Evolutionary conservation across 106 monocot genomes (phyloP), one percentile per base, ranked within the genome.

Genomic region (Dioscorea dumetorum): DNA sequence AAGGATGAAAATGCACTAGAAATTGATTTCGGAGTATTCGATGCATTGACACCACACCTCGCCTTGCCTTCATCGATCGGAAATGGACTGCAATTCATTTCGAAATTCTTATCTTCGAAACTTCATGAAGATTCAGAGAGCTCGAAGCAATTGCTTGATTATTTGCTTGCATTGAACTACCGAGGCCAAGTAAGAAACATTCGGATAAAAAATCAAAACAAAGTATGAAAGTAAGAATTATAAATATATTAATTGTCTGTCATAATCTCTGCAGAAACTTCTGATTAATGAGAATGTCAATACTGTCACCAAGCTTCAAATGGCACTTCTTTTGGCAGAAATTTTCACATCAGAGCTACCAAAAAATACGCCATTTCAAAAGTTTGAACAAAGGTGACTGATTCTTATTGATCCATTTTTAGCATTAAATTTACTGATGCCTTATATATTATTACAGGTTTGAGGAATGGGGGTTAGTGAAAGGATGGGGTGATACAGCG

Each of bases 401-500:
- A 24, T 22, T 8, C 23, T 24, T 33, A 50, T 41, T 6, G 5
- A 41, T 10, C 41, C 41, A 41, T 41, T 41, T 10, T 41, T 41
- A 3, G 6, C 41, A 41, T 10, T n/a, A 41, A 41, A 41, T 41
- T 41, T 41, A 10, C 41, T 20, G 21, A 49, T 57, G 35, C 23
- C 28, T 19, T 1, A 2, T 54, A 0, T 51, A 32, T 17, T 50
- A 28, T 22, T 66, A 34, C 78, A 95, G 95, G 63, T 95, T 95
- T 73, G 73, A 89, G 54, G 91, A 91, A 62, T 95, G 88, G 88
- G 95, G 95, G 18, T 74, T 95, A 33, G 88, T 82, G 81, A 91
- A 84, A 66, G 95, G 95, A 79, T 95, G 95, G 95, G 95, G 95
- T 12, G 86, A 91, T 57, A 95, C 74, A 9, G 91, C 91, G 0